A percentile compares a stretch with the other conserved stretches of the same genome.
Conservation (phyloP, 129 eudicot species). For the Chrysanthemum makinoi region DNA sequence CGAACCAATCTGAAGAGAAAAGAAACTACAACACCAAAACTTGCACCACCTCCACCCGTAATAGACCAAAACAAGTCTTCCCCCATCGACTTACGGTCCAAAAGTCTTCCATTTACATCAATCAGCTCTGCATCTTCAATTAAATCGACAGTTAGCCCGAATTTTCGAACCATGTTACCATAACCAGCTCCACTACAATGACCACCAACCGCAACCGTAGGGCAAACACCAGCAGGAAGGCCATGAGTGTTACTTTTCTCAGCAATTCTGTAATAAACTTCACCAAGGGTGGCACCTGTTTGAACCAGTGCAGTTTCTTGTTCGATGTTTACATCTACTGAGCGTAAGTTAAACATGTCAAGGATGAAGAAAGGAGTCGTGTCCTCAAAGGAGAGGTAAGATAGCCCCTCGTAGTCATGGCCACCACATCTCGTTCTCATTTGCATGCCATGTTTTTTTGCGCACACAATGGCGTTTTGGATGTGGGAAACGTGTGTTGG, state of each 20-base stretch:
- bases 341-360: slow-evolving; percentile 26
- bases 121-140: slow-evolving; percentile 43
- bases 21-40: slow-evolving; percentile 51
- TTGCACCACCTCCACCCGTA: slow-evolving; percentile 58
- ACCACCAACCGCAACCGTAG: slow-evolving; percentile 55
- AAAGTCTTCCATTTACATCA: slow-evolving; percentile 41
- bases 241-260: slow-evolving; percentile 37
- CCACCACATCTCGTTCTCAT: slow-evolving; percentile 30
- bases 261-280: slow-evolving; percentile 38
- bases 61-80: slow-evolving; percentile 73
- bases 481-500: slow-evolving; percentile 17
- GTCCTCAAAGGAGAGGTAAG: not conserved
- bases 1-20: slow-evolving; percentile 38
- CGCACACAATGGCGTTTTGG: slow-evolving; percentile 13
- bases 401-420: slow-evolving; percentile 32
- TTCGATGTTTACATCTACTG: not conserved
- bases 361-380: slow-evolving; percentile 14
- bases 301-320: slow-evolving; percentile 22
- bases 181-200: slow-evolving; percentile 59
- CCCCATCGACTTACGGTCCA: slow-evolving; percentile 51
- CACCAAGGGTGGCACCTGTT: slow-evolving; percentile 43
- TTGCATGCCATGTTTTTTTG: slow-evolving; percentile 1
- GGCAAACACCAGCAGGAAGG: slow-evolving; percentile 69
- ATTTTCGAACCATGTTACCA: slow-evolving; percentile 53
- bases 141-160: slow-evolving; percentile 42